Percentiles rank a stretch among this genome's conserved stretches.
Evolutionary conservation across 2,329 filamentous ascomycete species (phyloP).

Genomic region (Ascocoryne sarcoides): DNA sequence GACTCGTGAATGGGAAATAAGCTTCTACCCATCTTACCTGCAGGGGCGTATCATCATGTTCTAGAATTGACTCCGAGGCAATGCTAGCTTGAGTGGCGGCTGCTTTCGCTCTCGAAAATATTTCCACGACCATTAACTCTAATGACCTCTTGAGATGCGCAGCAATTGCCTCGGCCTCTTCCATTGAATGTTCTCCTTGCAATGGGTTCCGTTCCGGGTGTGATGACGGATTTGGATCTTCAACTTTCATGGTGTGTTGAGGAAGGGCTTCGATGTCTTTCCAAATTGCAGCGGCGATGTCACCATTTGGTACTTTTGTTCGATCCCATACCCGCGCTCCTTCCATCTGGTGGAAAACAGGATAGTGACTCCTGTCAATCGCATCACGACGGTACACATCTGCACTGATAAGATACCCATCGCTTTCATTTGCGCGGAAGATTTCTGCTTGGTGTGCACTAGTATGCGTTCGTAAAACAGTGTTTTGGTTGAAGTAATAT

Average conservation of each 20-base stretch:
- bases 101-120: conserved; percentile 70
- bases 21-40: conserved; percentile 91
- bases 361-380: conserved; percentile 90
- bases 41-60: conserved; percentile 58
- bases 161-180: conserved; percentile 74
- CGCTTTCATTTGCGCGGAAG: conserved; percentile 61
- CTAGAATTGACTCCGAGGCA: too few relatives aligned
- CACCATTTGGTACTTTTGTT: conserved; percentile 43
- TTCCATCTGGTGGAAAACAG: conserved; percentile 98
- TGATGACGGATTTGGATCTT: conserved; percentile 73
- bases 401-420: conserved; percentile 83
- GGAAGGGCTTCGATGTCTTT: conserved; percentile 65
- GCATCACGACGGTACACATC: conserved; percentile 95
- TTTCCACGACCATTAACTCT: conserved; percentile 80
- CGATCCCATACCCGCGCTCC: conserved; percentile 86
- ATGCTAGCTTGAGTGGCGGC: conserved; percentile 43
- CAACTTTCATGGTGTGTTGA: conserved; percentile 64
- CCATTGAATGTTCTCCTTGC: conserved; percentile 62
- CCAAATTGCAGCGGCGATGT: conserved; percentile 57
- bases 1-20: conserved; percentile 94
- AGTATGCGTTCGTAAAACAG: conserved; percentile 85
- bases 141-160: conserved; percentile 82
- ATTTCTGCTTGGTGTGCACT: conserved; percentile 84
- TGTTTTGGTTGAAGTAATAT: conserved; percentile 83
- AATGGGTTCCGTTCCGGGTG: conserved; percentile 76